Evolutionary conservation across 2,329 filamentous ascomycete genomes (phyloP).

Genomic region (Claviceps pazoutovae): DNA sequence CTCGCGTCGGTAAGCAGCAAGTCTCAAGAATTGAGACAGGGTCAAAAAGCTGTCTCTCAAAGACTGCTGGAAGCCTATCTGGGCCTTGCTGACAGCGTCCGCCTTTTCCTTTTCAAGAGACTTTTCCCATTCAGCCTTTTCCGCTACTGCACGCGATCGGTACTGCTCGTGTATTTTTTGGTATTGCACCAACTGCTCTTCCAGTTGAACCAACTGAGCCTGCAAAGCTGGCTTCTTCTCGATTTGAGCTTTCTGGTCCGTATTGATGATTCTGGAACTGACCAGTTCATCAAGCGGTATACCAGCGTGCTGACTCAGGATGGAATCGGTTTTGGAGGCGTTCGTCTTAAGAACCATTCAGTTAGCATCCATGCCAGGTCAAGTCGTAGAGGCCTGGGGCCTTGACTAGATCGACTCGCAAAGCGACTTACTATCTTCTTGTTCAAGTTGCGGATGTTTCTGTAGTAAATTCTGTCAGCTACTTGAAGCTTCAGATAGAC

Average conservation of each 20-base stretch:
- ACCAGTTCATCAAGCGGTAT: constrained; percentile 64
- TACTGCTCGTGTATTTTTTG: constrained; percentile 65
- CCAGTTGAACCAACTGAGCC: constrained; percentile 51
- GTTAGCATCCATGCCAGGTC: constrained; percentile 17
- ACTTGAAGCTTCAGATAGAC: neutral
- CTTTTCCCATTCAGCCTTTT: constrained; percentile 49
- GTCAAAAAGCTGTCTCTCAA: constrained; percentile 53
- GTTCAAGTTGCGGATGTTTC: constrained; percentile 79
- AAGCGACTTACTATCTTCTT: constrained; percentile 75
- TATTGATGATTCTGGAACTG: constrained; percentile 57
- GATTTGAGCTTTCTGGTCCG: constrained; percentile 64
- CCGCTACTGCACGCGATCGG: constrained; percentile 42
- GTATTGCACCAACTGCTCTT: constrained; percentile 62
- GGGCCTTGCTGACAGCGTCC: constrained; percentile 35
- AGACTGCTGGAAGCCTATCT: constrained; percentile 36
- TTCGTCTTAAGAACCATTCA: constrained; percentile 36
- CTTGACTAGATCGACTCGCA: neutral
- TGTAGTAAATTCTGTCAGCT: constrained; percentile 20
- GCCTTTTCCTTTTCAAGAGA: constrained; percentile 40
- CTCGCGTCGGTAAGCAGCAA: constrained; percentile 61
- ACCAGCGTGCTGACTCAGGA: constrained; percentile 55
- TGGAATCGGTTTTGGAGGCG: constrained; percentile 55
- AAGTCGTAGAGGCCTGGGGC: constrained; percentile 1
- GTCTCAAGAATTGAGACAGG: constrained; percentile 66
- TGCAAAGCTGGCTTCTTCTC: constrained; percentile 64